Conservation (phyloP, 2,329 filamentous ascomycete genomes). For the Microsporum canis region DNA sequence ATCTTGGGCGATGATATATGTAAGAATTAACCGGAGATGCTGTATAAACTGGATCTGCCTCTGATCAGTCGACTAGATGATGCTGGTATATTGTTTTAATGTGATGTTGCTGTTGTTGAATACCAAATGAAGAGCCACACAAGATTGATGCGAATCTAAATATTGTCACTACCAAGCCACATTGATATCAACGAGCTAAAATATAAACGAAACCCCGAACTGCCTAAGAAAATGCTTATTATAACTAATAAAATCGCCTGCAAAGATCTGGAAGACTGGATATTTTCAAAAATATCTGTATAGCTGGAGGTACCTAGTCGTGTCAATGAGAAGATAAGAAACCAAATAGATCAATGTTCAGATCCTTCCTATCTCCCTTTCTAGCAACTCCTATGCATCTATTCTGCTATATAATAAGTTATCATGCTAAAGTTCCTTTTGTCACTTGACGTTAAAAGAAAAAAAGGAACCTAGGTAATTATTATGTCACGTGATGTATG, state of each 20-base stretch:
- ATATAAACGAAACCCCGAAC: background rate
- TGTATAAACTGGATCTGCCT: background rate
- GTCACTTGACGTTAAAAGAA: background rate
- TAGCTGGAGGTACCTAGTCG: background rate
- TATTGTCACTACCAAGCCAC: background rate
- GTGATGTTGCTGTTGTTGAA: background rate
- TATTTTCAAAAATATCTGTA: background rate
- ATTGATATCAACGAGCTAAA: background rate
- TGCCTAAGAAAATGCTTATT: background rate
- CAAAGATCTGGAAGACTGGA: background rate
- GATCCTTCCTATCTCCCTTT: too few species aligned
- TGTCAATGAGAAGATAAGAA: background rate
- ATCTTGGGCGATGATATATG: slow-evolving; percentile 22
- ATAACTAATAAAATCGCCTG: background rate
- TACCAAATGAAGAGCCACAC: background rate
- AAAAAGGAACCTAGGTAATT: background rate
- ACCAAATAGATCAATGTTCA: background rate
- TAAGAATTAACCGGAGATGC: background rate
- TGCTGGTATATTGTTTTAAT: background rate
- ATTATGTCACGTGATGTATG: background rate
- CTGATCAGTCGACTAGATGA: background rate
- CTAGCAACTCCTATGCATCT: background rate
- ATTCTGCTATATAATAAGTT: background rate
- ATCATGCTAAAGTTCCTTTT: background rate
- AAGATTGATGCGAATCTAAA: background rate